Conservation (phyloP, 495 filamentous ascomycete species). For the Viridothelium virens region DNA sequence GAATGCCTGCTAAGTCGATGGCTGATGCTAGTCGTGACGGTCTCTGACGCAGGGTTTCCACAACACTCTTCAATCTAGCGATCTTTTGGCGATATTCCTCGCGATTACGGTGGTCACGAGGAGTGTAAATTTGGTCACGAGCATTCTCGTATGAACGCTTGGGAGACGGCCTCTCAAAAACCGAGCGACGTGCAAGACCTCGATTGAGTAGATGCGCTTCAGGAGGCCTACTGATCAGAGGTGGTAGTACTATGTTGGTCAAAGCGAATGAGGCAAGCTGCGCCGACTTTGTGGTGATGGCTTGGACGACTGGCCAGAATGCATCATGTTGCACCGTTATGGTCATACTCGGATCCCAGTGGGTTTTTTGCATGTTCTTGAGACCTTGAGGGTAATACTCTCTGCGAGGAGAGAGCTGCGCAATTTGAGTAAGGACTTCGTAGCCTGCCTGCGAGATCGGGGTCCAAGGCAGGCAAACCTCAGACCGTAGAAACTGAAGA, state of each 20-base stretch:
- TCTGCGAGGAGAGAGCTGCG: conserved; percentile 22
- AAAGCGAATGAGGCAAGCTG: conserved; percentile 31
- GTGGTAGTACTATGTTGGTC: not conserved
- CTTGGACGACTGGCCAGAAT: conserved; percentile 36
- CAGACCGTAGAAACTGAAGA: conserved; percentile 23
- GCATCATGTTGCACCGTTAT: conserved; percentile 49
- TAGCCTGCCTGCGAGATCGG: conserved; percentile 11
- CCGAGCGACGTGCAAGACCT: not conserved
- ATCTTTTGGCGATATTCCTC: conserved; percentile 13
- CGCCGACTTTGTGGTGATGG: conserved; percentile 39
- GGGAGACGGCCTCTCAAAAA: not conserved
- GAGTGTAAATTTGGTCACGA: conserved; percentile 17
- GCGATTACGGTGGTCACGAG: conserved; percentile 15
- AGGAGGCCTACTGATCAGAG: not conserved
- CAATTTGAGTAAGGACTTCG: conserved; percentile 19
- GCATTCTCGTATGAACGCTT: not conserved
- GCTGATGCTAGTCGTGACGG: conserved; percentile 27
- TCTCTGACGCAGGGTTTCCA: conserved; percentile 21
- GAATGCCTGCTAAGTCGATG: conserved; percentile 27
- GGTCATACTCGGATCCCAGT: conserved; percentile 35
- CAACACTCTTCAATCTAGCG: not conserved
- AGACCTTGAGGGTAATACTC: conserved; percentile 28
- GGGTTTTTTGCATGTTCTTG: conserved; percentile 26
- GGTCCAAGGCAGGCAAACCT: conserved; percentile 24
- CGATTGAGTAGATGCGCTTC: not conserved